Evolutionary conservation across 129 eudicot species (phyloP), one percentile per base, ranked within the genome.

Genomic region (Flaveria trinervia): DNA sequence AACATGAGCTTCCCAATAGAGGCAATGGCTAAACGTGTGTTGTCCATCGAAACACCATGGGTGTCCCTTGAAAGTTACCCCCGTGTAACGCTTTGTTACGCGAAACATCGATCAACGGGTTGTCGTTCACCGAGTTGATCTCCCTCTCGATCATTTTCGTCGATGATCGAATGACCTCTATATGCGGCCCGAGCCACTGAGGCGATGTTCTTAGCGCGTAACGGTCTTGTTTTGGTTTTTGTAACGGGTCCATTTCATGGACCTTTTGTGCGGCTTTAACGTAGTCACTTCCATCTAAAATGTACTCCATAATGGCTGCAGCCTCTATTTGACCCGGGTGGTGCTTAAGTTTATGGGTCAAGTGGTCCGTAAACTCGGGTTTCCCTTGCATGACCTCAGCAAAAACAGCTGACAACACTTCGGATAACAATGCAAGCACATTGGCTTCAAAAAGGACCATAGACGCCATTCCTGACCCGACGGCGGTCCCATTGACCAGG

Each of bases 361-460:
- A 80, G 79, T 92, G 89, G 71, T 92, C 97, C 0, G 97, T 92
- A 55, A 92, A 92, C 74, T 92, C 97, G 0, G 96, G 96, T 39
- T 92, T 92, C 1, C 97, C 97, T 65, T 92, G 92, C 97, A 92
- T 92, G 14, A 92, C 97, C 80, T 92, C 96, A 18, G 97, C 96
- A n/a, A 92, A 92, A 30, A 92, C 77, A 15, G 97, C 97, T 2
- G 97, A 92, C 50, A 87, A 36, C 2, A 92, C 96, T 81, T 86
- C 96, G 14, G 97, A 82, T 9, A 92, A 43, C 11, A 92, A 69
- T 4, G 86, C 90, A 8, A 87, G 88, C 39, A 92, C 84, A 52
- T 92, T 92, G 43, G 96, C 81, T 44, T 92, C 97, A 51, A 85
- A 92, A 1, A 92, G 86, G 4, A 90, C 97, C 81, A 89, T 89